A percentile compares a stretch with the other conserved stretches of the same genome.
phyloP scores from a whole-genome alignment of 2,329 filamentous ascomycete genomes.

The Cladosporium sp. region DNA sequence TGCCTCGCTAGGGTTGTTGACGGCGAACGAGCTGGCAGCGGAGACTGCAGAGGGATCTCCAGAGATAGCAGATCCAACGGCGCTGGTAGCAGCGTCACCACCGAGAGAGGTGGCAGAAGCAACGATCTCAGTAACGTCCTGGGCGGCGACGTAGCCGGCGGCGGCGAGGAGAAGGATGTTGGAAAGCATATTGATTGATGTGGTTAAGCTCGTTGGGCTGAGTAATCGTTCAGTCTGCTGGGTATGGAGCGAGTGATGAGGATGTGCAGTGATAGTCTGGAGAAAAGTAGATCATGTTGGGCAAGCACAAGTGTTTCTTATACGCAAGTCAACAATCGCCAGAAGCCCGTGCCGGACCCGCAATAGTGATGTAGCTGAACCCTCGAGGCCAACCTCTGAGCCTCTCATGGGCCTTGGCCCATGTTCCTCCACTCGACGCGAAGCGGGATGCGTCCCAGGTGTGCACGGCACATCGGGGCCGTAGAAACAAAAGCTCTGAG shows the following conservation, averaged over 20 bases:
- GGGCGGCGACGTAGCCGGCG: slow-evolving; percentile 16
- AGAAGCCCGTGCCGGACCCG: slow-evolving; percentile 14
- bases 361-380: slow-evolving; percentile 17
- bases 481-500: slow-evolving; percentile 6
- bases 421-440: not conserved
- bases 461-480: not conserved
- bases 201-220: not conserved
- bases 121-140: slow-evolving; percentile 13
- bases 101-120: not conserved
- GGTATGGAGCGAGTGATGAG: not conserved
- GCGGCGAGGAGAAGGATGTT: slow-evolving; percentile 4
- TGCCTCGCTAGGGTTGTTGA: slow-evolving; percentile 13
- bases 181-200: slow-evolving; percentile 13
- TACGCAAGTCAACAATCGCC: slow-evolving; percentile 6
- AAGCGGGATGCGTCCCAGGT: not conserved
- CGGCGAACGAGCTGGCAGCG: slow-evolving; percentile 6
- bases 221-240: not conserved
- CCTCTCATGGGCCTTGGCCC: slow-evolving; percentile 7
- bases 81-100: not conserved
- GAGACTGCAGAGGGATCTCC: not conserved
- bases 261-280: slow-evolving; percentile 7
- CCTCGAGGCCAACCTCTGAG: not conserved
- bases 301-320: slow-evolving; percentile 12
- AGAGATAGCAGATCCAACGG: slow-evolving; percentile 3
- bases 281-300: slow-evolving; percentile 12